Base-by-base conservation (phyloP, 1,284 basidiomycete species). In the Agaricales sp. region DNA sequence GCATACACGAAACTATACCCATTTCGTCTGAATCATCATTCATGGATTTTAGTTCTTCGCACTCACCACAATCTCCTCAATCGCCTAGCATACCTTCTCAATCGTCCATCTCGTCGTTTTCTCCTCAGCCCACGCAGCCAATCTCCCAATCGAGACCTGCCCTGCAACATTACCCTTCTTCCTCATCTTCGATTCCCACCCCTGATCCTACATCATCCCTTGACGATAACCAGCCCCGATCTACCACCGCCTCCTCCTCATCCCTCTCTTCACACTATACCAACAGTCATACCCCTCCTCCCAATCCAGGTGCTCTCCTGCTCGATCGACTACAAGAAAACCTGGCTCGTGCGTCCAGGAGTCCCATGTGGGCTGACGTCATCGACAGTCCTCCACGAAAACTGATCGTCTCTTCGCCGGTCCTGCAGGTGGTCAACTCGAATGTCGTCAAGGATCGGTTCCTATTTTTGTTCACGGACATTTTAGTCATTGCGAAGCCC, bases 371-470 rank as follows among this genome's bases (percentile, higher is more conserved):
- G 72, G 73, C 81, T 11, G 72, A 76, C 39, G 74, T 77, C 24
- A 71, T 94, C 45, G 90, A 92, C 53, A 82, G 90, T 55, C 91
- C 93, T 16, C 87, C 89, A 3, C 77, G 95, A 39, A 91, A 87
- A 61, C 68, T 98, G 20, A 67, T 96, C 14, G 70, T 92, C 37
- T 85, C 87, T 2, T 86, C 87, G 3, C 87, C 92, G 1, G 88
- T 96, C 13, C 72, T 97, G 14, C 95, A 99, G 66, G 91, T 98
- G 3, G 92, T 92, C 58, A 93, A 93, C 66, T 75, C 83, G 26
- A 89, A 93, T 58, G 94, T 89, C 1, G 88, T 96, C 65, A 98
- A 99, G 64, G 93, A 98, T 61, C 84, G 95, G 6, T 94, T 92
- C 69, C 74, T 99, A 12, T 94, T 98, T 68, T 73, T 99, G 19